Conservation (phyloP, 1,284 basidiomycete species). For the Schizophyllum amplum region DNA sequence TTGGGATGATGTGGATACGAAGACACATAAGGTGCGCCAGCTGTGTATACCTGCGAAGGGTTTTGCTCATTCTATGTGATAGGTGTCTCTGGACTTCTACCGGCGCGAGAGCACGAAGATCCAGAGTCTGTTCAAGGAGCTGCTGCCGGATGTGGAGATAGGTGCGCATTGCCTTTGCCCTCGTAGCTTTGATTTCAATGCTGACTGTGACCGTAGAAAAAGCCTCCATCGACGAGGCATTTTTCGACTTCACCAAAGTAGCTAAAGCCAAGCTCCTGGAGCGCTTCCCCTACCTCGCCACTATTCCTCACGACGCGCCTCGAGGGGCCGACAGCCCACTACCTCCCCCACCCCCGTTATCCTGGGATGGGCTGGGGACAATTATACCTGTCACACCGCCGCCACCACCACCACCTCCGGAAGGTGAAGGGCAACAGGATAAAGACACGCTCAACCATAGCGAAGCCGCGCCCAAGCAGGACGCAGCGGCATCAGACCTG, state of each 20-base stretch:
- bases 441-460: conserved; percentile 1
- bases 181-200: neutral
- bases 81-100: conserved; percentile 95
- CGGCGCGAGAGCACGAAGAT: conserved; percentile 88
- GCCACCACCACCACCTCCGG: conserved; percentile 19
- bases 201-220: conserved; percentile 46
- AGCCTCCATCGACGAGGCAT: conserved; percentile 80
- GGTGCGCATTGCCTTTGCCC: neutral
- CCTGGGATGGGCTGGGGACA: conserved; percentile 64
- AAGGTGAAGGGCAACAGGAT: conserved; percentile 3
- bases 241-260: conserved; percentile 80
- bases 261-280: conserved; percentile 67
- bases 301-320: conserved; percentile 60
- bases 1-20: conserved; percentile 78
- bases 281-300: conserved; percentile 69
- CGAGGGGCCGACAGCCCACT: conserved; percentile 75
- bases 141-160: conserved; percentile 63
- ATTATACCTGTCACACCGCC: conserved; percentile 71
- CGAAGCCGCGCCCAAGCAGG: conserved; percentile 10
- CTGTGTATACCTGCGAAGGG: neutral
- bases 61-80: conserved; percentile 7
- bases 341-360: conserved; percentile 64
- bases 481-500: neutral
- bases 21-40: conserved; percentile 82
- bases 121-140: conserved; percentile 77